Base-by-base conservation (phyloP, 768 basidiomycete species). In the Lenzites betulinus region DNA sequence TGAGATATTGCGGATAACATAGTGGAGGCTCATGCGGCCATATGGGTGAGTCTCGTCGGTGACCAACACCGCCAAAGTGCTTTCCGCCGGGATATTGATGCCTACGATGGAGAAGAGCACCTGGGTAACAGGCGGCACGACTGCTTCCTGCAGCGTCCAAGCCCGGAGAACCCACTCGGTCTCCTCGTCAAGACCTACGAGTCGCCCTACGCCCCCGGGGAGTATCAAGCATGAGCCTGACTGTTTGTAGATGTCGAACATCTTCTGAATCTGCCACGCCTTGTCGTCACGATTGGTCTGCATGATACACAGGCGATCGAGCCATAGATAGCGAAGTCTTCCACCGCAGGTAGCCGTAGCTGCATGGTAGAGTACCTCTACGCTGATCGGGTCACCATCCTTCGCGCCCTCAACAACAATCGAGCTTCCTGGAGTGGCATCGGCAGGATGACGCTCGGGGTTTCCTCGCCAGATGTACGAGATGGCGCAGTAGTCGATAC, bases 281-380 rank as follows among this genome's bases (percentile, higher is more conserved):
- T 54, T 54, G 42, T 54, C 53, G 22, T 41, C 38, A n/a, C 11
- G 39, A 42, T 39, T 12, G 7, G 39, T 43, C 42, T 54, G 53
- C 25, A 54, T 42, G 18, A 54, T 54, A 39, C 53, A 54, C 15
- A 54, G 53, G 7, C 53, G 23, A 39, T 54, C 53, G 38, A 54
- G 39, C 53, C 53, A 54, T 26, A 54, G 39, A 16, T 41, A 54
- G 13, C 36, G 3, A 23, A 41, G 36, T 13, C n/a, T 23, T 54
- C n/a, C 53, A 18, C 13, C 6, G 20, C 11, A 4, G 28, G 23
- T 38, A 5, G 53, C 53, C 22, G 41, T 22, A 26, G 20, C 35
- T 2, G 53, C 53, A 16, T 42, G 53, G 12, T 22, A 26, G 3
- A 54, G 53, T 2, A 42, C 53, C 16, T 54, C 53, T 3, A 44